Conservation (phyloP, 805 yeast genomes). For the Yarrowia osloensis region DNA sequence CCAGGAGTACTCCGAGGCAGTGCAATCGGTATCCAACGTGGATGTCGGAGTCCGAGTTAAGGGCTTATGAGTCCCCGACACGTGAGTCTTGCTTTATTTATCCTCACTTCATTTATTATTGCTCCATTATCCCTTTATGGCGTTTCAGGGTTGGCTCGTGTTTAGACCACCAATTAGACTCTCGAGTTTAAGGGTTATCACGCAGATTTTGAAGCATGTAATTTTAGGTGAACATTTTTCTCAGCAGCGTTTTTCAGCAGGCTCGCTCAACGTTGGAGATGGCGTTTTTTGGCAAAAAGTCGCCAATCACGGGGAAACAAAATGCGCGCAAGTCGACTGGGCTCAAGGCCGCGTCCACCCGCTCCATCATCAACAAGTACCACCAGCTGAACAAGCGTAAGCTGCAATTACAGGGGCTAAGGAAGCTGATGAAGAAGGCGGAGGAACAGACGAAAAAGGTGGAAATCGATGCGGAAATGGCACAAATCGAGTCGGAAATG, state of each 20-base stretch:
- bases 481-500: slow-evolving; percentile 63
- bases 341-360: slow-evolving; percentile 15
- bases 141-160: no score
- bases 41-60: slow-evolving; percentile 1
- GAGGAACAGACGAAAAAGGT: background rate
- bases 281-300: slow-evolving; percentile 24
- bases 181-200: slow-evolving; percentile 26
- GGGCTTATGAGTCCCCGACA: background rate
- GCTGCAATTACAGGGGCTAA: slow-evolving; percentile 10
- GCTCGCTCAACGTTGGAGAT: background rate
- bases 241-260: background rate
- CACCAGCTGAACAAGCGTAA: slow-evolving; percentile 22
- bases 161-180: background rate
- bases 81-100: background rate
- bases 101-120: background rate
- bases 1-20: slow-evolving; percentile 15
- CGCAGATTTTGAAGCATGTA: slow-evolving; percentile 22
- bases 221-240: background rate
- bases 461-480: slow-evolving; percentile 41
- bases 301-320: slow-evolving; percentile 24
- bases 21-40: background rate
- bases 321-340: slow-evolving; percentile 21
- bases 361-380: slow-evolving; percentile 18
- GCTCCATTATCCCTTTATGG: background rate
- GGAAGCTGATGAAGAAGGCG: background rate